phyloP scores from a whole-genome alignment of 2,329 filamentous ascomycete species.

The Cadophora gregata region DNA sequence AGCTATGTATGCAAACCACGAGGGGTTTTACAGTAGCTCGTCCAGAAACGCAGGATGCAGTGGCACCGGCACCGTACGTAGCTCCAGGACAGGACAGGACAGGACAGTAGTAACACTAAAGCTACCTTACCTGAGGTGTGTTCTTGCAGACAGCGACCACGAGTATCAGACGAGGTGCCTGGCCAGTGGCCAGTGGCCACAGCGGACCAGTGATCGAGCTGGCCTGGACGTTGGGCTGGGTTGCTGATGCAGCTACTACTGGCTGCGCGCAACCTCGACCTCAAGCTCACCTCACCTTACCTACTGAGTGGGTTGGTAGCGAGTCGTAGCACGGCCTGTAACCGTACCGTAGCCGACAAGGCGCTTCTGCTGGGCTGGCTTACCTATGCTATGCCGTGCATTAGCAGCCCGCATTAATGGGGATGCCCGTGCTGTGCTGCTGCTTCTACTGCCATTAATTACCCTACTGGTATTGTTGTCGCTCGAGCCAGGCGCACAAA shows the following conservation, averaged over 20 bases:
- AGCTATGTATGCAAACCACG: constrained; percentile 28
- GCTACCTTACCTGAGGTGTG: too few relatives aligned
- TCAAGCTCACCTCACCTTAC: too few relatives aligned
- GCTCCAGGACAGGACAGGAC: neutral
- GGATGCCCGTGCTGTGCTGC: constrained; percentile 32
- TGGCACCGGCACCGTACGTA: neutral
- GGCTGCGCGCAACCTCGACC: neutral
- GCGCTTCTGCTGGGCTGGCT: neutral
- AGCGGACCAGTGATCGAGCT: neutral
- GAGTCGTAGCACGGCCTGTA: constrained; percentile 25
- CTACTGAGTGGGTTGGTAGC: constrained; percentile 10
- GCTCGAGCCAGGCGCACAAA: constrained; percentile 13
- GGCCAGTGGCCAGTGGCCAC: neutral
- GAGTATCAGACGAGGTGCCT: constrained; percentile 36
- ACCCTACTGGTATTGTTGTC: constrained; percentile 38
- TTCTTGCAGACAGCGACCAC: neutral
- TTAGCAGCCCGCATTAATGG: constrained; percentile 37
- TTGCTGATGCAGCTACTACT: neutral
- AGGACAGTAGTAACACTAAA: neutral
- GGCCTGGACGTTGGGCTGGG: neutral
- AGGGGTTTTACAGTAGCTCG: constrained; percentile 28
- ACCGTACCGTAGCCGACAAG: constrained; percentile 15
- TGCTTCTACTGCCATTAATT: too few relatives aligned
- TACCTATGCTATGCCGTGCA: constrained; percentile 28
- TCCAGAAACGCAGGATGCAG: constrained; percentile 22